Base-by-base conservation (phyloP, 2,329 filamentous ascomycete genomes). In the Arthrobotrys musiformis region DNA sequence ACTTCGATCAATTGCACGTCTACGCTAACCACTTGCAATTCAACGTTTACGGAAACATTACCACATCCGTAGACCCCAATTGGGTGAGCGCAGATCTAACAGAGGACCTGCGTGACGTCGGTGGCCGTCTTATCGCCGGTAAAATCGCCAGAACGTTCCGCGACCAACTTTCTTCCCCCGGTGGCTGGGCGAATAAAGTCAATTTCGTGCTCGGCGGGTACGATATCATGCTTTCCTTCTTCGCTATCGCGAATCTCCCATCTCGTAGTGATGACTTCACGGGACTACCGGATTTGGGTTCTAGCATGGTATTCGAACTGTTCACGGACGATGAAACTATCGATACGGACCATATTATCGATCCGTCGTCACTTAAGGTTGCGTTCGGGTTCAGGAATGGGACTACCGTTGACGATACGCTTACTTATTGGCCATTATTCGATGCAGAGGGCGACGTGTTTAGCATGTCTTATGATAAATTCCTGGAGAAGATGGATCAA, bases 351-450 rank as follows among this genome's bases (percentile, higher is more conserved):
- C 15, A 35, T 22, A 58, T 26, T 7, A 42, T 69, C 11, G 30
- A 52, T 17, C 46, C 26, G 4, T 33, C 0, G 5, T 66, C 42
- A 42, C 54, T 77, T n/a, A 77, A 67, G 30, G 66, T 77, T 3
- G 73, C 73, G 5, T 77, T 70, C 28, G 73, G 73, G 1, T 77
- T 77, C 30, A 60, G 73, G 33, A 77, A 77, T 26, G 73, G 73
- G 15, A 77, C 73, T 8, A 61, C 56, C 33, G 40, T 35, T 11
- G 66, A 77, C 26, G 73, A 77, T 70, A 77, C 73, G 1, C 60
- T 77, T 22, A 77, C 73, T n/a, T 77, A 77, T 52, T 77, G 66
- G 66, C 73, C 73, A 30, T 19, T 77, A 5, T 77, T 77, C 19
- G 66, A 77, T 26, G 42, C 66, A n/a, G 60, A 70, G 7, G 40